Conservation (phyloP, 441 rosid genomes). For the Pelargonium fulgidum region DNA sequence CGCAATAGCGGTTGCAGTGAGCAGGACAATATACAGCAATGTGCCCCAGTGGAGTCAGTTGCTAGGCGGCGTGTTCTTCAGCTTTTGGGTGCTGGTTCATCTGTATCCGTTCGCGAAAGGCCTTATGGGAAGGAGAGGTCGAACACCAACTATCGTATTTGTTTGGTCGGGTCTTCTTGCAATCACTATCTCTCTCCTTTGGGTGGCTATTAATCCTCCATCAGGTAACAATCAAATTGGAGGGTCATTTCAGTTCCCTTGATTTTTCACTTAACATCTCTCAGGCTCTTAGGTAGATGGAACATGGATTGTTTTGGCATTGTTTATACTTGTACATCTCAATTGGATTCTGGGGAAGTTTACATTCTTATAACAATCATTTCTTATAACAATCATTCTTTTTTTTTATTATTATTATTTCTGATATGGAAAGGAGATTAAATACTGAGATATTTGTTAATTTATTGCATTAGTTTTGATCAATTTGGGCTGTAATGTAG, state of each 20-base stretch:
- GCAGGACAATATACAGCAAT: slow-evolving; percentile 49
- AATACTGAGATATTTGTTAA: too few relatives aligned
- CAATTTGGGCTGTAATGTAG: too few relatives aligned
- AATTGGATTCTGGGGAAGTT: too few relatives aligned
- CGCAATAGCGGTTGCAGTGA: slow-evolving; percentile 47
- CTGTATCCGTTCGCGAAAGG: slow-evolving; percentile 68
- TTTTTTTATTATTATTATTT: too few relatives aligned
- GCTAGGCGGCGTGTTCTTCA: slow-evolving; percentile 64
- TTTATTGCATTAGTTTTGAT: too few relatives aligned
- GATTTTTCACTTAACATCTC: not conserved
- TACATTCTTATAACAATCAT: too few relatives aligned
- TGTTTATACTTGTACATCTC: not conserved
- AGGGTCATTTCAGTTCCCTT: slow-evolving; percentile 52
- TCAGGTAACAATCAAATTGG: slow-evolving; percentile 39
- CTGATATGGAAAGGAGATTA: too few relatives aligned
- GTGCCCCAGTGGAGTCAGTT: slow-evolving; percentile 60
- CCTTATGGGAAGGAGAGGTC: slow-evolving; percentile 61
- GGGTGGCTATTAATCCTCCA: slow-evolving; percentile 52
- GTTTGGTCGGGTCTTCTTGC: slow-evolving; percentile 60
- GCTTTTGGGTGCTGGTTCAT: slow-evolving; percentile 66
- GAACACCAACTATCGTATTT: slow-evolving; percentile 54
- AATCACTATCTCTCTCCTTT: slow-evolving; percentile 43
- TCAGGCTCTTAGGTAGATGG: too few relatives aligned
- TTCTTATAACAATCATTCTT: too few relatives aligned
- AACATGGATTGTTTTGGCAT: not conserved